Base-by-base conservation (phyloP, 345 rosid genomes). In the Gossypium turneri region DNA sequence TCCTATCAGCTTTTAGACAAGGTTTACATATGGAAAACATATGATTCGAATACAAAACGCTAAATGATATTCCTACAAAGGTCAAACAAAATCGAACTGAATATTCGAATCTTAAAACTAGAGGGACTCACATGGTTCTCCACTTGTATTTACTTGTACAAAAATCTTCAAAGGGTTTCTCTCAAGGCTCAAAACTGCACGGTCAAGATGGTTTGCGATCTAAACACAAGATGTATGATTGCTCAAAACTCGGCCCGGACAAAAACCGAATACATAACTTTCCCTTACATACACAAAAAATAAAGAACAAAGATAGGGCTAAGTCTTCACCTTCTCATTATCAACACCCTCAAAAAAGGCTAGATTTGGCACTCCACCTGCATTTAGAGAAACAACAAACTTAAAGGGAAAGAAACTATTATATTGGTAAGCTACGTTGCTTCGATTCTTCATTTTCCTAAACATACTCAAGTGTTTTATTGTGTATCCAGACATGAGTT, bases 61-160 rank as follows among this genome's bases (percentile, higher is more conserved):
- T 22, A 60, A 56, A 60, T 27, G 58, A 9, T 38, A 68, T 48
- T 57, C 44, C 48, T 67, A 12, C 5, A 27, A 69, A 44, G 73
- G 25, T 51, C 59, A 9, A 27, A 73, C 2, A 73, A n/a, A 60
- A 60, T 24, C 1, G 25, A 60, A 47, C n/a, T 72, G 41, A 60
- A 27, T 25, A 13, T 60, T 47, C 17, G 62, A 19, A 41, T 41
- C 20, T 57, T 44, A 72, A 58, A 55, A 8, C 24, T 20, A 57
- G 16, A 64, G 55, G 60, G 45, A 82, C 98, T 83, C 86, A 94
- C 98, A 92, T 76, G 80, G 81, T 88, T 94, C 97, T 82, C 97
- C 95, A 38, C 97, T 92, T 9, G 98, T 94, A 77, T 94, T 94
- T 63, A 94, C 98, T 86, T 92, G 98, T 70, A 87, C 91, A 85